Percentiles rank a stretch among this genome's conserved stretches.
Conservation (phyloP, 2,329 filamentous ascomycete genomes). For the Fusarium xylarioides region DNA sequence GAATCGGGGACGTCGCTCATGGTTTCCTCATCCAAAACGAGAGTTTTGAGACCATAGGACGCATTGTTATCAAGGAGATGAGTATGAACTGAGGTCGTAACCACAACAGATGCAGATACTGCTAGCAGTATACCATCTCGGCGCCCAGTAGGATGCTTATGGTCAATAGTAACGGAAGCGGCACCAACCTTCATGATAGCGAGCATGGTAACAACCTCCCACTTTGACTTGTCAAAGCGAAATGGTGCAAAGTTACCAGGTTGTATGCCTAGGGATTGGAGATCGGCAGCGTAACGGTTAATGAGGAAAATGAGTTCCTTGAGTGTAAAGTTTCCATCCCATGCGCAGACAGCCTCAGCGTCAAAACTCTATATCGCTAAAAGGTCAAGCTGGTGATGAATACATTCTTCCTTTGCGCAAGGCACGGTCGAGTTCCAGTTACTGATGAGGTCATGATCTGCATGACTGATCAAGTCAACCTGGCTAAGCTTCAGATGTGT, state of each 20-base stretch:
- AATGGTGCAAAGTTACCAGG: neutral
- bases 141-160: neutral
- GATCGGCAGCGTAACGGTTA: neutral
- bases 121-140: neutral
- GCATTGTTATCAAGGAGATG: neutral
- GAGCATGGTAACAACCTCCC: neutral
- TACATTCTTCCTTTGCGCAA: neutral
- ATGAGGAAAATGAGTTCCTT: neutral
- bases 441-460: neutral
- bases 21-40: neutral
- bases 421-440: neutral
- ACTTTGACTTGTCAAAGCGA: neutral
- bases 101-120: neutral
- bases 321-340: neutral
- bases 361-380: neutral
- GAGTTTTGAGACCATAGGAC: neutral
- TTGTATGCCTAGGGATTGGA: neutral
- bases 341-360: neutral
- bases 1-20: neutral
- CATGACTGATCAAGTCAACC: neutral
- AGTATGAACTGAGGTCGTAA: neutral
- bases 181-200: neutral
- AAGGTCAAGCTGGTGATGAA: neutral
- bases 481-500: neutral
- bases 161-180: neutral